A percentile compares a stretch with the other conserved stretches of the same genome.
Evolutionary conservation across 208 protist genomes (phyloP).

Genomic region (Trichomonas vaginalis): DNA sequence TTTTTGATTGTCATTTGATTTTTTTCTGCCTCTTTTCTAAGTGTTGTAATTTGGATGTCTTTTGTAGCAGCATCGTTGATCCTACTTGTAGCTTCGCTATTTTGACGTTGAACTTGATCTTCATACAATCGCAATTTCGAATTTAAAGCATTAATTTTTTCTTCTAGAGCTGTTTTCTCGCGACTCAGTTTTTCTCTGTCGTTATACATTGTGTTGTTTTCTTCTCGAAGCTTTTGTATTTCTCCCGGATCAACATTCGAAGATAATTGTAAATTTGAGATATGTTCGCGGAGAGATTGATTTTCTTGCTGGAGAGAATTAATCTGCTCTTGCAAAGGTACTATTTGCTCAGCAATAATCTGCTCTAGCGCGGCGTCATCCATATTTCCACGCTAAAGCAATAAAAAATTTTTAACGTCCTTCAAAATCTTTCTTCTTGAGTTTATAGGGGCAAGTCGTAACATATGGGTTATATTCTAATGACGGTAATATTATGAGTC

Average conservation of each 20-base stretch:
- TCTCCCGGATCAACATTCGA: neutral
- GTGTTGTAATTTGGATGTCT: neutral
- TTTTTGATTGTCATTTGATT: neutral
- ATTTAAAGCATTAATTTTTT: no score
- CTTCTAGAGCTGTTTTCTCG: neutral
- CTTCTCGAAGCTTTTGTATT: neutral
- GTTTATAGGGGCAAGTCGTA: no score
- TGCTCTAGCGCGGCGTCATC: no score
- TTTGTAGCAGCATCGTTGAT: neutral
- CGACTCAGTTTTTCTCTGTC: neutral
- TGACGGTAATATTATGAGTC: no score
- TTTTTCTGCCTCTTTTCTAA: neutral
- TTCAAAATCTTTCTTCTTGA: no score
- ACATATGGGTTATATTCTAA: no score
- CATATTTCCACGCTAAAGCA: no score
- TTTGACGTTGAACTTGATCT: neutral
- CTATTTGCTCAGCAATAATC: neutral
- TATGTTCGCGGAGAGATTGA: neutral
- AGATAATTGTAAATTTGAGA: neutral
- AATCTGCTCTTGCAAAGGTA: neutral
- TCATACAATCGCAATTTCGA: neutral
- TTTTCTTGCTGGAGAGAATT: neutral
- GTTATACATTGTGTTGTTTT: neutral
- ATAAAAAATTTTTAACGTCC: no score
- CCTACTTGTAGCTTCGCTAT: neutral